Base-by-base conservation (phyloP, 2,329 filamentous ascomycete species). In the Diaporthe sp. region DNA sequence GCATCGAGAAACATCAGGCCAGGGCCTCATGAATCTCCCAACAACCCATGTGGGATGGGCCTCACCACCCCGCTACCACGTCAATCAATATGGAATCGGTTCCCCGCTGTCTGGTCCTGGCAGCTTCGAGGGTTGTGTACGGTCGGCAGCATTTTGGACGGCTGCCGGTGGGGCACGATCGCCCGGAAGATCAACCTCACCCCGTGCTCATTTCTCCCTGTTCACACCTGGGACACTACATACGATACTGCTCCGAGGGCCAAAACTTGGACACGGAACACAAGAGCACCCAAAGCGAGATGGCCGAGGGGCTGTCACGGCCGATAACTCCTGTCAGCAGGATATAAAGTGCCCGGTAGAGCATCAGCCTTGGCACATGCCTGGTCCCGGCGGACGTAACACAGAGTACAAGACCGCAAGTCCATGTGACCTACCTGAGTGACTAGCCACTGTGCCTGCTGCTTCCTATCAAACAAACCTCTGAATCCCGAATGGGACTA, bases 81-180 rank as follows among this genome's bases (percentile, higher is more conserved):
- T 65, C 70, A 73, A 73, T 72, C 71, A 75, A 73, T 68, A 46
- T 57, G 61, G 70, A 28, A 70, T 62, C 10, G 39, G 37, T 51
- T 19, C 57, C 22, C 71, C 42, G 42, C 71, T 42, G 34, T 44
- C 70, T 37, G 61, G 42, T 61, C 51, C 61, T 55, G 49, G 42
- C 53, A 53, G 34, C 51, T 42, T 31, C 49, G 39, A 71, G 28
- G 57, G 62, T 42, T 44, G 25, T 46, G 28, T 55, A 31, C 42
- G 25, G 67, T 62, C 37, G 44, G 68, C 34, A 58, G 44, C 57
- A 37, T 13, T 28, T 7, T 61, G 37, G 42, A 60, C 37, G 37
- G 67, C 61, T 76, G 72, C 72, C 62, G 62, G 73, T 72, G 75
- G 73, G 75, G 73, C 75, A 15, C 31, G 58, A 75, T 75, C 67